phyloP scores from a whole-genome alignment of 2,329 filamentous ascomycete species.

The Coniochaeta ligniaria region DNA sequence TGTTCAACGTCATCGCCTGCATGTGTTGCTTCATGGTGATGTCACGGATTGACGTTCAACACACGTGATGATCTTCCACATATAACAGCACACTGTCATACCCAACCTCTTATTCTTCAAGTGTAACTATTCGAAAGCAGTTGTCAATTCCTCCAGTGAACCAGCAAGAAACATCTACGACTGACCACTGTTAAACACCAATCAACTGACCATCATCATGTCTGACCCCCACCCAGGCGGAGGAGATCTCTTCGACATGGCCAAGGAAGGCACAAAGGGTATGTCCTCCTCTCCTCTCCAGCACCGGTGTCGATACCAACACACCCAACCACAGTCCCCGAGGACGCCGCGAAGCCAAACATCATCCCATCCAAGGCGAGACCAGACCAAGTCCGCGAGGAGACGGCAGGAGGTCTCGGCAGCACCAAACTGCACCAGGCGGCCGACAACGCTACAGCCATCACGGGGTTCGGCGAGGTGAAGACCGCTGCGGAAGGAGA shows the following conservation, averaged over 20 bases:
- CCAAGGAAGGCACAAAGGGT: conserved; percentile 15
- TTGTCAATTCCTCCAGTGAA: not conserved
- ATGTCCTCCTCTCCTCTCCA: not conserved
- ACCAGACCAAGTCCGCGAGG: conserved; percentile 2
- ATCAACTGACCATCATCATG: conserved; percentile 5
- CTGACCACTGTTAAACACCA: not conserved
- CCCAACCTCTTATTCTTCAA: not conserved
- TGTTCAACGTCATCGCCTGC: not conserved
- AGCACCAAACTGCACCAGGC: not conserved
- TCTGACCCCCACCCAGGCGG: conserved; percentile 7
- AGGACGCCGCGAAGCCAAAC: conserved; percentile 13
- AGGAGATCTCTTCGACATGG: conserved; percentile 15
- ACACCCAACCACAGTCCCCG: conserved; percentile 7
- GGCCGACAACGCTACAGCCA: conserved; percentile 5
- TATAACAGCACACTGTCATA: not conserved
- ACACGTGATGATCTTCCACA: not conserved
- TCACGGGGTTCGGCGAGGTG: conserved; percentile 7
- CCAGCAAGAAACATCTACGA: not conserved
- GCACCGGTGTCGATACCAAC: not conserved
- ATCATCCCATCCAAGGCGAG: conserved; percentile 7
- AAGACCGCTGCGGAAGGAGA: conserved; percentile 9
- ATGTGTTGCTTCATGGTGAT: not conserved
- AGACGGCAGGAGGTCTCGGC: conserved; percentile 6
- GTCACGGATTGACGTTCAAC: not conserved
- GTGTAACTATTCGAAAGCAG: not conserved